Percentiles rank a stretch among this genome's conserved stretches.
phyloP scores from a whole-genome alignment of 176 grass and related monocot species.

The Aechmea fasciata region DNA sequence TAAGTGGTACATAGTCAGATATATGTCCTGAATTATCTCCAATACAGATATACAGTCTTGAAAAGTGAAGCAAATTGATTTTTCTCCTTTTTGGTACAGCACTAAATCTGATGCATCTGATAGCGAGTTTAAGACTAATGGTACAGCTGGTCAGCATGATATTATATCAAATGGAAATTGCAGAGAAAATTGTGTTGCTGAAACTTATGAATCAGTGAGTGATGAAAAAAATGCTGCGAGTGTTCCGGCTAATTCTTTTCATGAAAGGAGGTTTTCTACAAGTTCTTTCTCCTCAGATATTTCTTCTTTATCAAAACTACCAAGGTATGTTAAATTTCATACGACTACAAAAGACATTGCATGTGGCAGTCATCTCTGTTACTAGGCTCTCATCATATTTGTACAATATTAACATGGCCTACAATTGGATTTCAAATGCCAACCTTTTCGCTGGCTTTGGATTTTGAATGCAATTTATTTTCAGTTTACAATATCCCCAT shows the following conservation, averaged over 20 bases:
- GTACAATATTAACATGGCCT: neutral
- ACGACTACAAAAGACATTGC: neutral
- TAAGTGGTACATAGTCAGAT: neutral
- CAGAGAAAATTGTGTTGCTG: slow-evolving; percentile 17
- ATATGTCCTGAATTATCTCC: neutral
- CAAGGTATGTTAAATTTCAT: slow-evolving; percentile 32
- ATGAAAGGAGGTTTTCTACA: slow-evolving; percentile 52
- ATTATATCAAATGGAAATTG: slow-evolving; percentile 7
- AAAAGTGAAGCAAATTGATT: neutral
- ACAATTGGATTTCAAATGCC: neutral
- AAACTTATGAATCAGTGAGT: slow-evolving; percentile 25
- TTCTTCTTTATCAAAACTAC: slow-evolving; percentile 34
- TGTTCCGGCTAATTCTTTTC: slow-evolving; percentile 19
- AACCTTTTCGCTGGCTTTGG: too few relatives aligned
- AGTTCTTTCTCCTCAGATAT: slow-evolving; percentile 59
- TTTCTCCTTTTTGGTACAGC: neutral
- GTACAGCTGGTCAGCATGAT: slow-evolving; percentile 7
- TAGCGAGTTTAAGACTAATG: slow-evolving; percentile 2
- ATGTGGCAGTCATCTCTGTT: neutral
- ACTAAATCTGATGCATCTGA: slow-evolving; percentile 11
- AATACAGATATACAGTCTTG: neutral
- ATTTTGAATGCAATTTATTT: neutral
- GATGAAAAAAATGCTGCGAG: slow-evolving; percentile 33
- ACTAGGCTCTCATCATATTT: slow-evolving; percentile 4
- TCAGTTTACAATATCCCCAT: neutral